Base-by-base conservation (phyloP, 2,329 filamentous ascomycete species). In the Aspergillus caelatus region DNA sequence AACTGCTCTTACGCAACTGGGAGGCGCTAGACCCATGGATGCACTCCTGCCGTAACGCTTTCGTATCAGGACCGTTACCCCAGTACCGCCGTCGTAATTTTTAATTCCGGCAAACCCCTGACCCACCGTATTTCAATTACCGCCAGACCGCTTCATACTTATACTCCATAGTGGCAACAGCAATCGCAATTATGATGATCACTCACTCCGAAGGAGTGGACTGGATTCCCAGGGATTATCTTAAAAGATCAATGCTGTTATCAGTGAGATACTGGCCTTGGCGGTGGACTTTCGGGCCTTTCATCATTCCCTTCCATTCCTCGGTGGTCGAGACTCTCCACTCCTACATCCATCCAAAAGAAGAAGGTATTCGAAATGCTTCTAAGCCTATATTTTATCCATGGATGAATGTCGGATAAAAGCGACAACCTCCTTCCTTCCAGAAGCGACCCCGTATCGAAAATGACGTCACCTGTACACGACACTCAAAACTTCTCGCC, bases 1-100 rank as follows among this genome's bases (percentile, higher is more conserved):
- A 69, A 69, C 67, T 63, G 53, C 66, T 70, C 68, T 70, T 70
- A 69, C 68, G 67, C 67, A 70, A 68, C 62, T 62, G 60, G 61
- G 57, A 54, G 60, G 30, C 57, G 60, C 65, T 36, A 64, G 64
- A 60, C 53, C 64, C 60, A 64, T 61, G 63, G 53, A 56, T 50
- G 14, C 11, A 19, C 46, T 50, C 46, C 46, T 50, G 23, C 7
- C 14, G 46, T 50, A 50, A 23, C 21, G 23, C 23, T 12, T 5
- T 28, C 1, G n/a, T 34, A 21, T 21, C 30, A 54, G 12, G 32
- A 23, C 30, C 50, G 50, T 54, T 50, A 54, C 52, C 52, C 28
- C 32, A 54, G 19, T 36, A 54, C 52, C 19, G 3, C 21, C 6
- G 5, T 19, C 11, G 52, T 55, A 55, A 55, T 55, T 55, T 55